Evolutionary conservation across 352 stramenopile species (phyloP).

Genomic region (Chrysophaeum taylorii): DNA sequence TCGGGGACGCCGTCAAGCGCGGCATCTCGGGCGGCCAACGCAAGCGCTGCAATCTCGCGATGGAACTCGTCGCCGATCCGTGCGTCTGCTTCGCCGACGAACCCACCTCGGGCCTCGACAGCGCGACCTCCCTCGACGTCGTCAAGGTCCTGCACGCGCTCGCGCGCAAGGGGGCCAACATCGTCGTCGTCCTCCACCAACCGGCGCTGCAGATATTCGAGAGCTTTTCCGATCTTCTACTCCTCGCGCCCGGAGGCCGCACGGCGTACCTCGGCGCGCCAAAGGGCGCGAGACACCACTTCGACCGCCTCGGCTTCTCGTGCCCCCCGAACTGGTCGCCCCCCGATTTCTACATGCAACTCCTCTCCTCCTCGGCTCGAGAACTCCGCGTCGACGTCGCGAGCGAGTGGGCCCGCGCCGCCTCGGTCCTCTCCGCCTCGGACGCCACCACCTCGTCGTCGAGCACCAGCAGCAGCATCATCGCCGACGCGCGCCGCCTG

Average conservation of each 20-base stretch:
- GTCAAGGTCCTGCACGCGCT: background rate
- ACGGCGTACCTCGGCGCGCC: background rate
- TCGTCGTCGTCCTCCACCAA: slow-evolving; percentile 53
- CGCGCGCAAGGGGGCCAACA: slow-evolving; percentile 29
- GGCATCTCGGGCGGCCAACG: slow-evolving; percentile 50
- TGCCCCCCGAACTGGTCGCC: background rate
- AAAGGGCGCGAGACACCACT: background rate
- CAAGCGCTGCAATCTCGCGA: slow-evolving; percentile 60
- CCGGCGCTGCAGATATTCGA: slow-evolving; percentile 48
- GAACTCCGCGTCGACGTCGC: background rate
- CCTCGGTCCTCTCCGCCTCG: background rate
- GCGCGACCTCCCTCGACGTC: background rate
- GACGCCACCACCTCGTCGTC: too few relatives aligned
- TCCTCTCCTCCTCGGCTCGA: background rate
- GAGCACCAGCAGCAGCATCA: too few relatives aligned
- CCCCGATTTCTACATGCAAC: background rate
- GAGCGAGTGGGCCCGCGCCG: background rate
- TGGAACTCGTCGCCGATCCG: slow-evolving; percentile 60
- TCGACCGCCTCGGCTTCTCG: background rate
- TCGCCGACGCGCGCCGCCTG: background rate
- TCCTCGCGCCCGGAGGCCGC: slow-evolving; percentile 24
- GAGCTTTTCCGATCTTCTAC: slow-evolving; percentile 41
- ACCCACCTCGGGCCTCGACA: slow-evolving; percentile 45
- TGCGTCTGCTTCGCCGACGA: slow-evolving; percentile 69
- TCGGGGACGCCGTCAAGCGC: slow-evolving; percentile 29